phyloP scores from a whole-genome alignment of 2,329 filamentous ascomycete species.

The Fusarium sp. region DNA sequence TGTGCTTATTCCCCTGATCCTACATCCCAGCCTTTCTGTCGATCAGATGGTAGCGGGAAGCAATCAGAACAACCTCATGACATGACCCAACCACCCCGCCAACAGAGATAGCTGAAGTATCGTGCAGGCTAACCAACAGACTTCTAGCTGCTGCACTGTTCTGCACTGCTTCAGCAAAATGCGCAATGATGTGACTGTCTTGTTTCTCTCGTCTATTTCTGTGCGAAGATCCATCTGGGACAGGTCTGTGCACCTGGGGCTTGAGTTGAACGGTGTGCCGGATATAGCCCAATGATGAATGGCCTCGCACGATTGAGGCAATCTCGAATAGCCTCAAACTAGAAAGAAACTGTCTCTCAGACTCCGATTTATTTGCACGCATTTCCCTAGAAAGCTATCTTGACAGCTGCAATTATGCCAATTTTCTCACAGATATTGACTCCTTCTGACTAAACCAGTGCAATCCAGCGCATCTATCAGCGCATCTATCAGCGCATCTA shows the following conservation, averaged over 20 bases:
- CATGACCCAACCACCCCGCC: conserved; percentile 20
- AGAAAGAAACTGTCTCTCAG: background rate
- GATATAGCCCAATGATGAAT: conserved; percentile 12
- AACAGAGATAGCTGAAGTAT: conserved; percentile 12
- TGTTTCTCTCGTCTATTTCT: conserved; percentile 37
- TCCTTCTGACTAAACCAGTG: background rate
- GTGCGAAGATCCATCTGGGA: conserved; percentile 29
- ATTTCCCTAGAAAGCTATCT: background rate
- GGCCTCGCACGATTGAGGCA: conserved; percentile 22
- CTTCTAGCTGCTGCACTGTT: conserved; percentile 6
- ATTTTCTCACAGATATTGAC: accelerated
- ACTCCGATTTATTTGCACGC: background rate
- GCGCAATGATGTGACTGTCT: conserved; percentile 47
- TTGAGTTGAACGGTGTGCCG: conserved; percentile 26
- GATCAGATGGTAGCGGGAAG: conserved; percentile 12
- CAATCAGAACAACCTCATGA: conserved; percentile 13
- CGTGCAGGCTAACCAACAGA: conserved; percentile 27
- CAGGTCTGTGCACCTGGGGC: conserved; percentile 24
- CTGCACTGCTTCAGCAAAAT: conserved; percentile 14
- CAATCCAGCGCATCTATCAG: too few relatives aligned
- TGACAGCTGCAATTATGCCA: background rate
- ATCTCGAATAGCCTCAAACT: conserved; percentile 7
- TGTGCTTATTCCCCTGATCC: conserved; percentile 4
- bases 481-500: background rate
- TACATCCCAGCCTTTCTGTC: conserved; percentile 17